Conservation (phyloP, 177 flowering plant genomes). For the Vitis hybrid region DNA sequence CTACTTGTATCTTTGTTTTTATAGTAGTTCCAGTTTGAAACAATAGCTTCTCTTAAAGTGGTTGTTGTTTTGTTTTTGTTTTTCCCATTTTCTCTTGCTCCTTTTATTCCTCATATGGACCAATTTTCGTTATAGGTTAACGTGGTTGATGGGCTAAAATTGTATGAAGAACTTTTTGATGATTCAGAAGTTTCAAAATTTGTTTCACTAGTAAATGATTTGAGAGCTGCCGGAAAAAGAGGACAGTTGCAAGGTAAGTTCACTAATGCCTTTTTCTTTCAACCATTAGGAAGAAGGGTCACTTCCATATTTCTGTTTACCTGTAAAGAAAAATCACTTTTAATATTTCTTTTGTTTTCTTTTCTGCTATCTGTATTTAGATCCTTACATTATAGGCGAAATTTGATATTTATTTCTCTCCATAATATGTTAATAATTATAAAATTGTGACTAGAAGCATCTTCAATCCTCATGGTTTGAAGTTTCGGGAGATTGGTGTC, state of each 20-base stretch:
- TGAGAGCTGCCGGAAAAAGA: constrained; percentile 71
- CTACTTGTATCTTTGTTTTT: not conserved
- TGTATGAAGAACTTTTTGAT: constrained; percentile 59
- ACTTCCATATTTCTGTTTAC: too few species aligned
- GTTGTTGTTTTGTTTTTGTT: not conserved
- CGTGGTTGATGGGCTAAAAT: constrained; percentile 73
- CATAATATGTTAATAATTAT: not conserved
- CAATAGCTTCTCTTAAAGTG: not conserved
- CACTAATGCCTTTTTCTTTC: not conserved
- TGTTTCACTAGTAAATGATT: constrained; percentile 62
- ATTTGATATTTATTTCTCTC: not conserved
- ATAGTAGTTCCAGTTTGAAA: not conserved
- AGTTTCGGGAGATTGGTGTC: not conserved
- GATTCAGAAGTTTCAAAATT: constrained; percentile 58
- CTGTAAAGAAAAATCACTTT: not conserved
- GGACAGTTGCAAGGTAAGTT: constrained; percentile 85
- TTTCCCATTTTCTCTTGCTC: not conserved
- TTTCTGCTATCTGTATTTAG: not conserved
- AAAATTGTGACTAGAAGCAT: not conserved
- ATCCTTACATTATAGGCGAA: not conserved
- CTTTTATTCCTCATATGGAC: not conserved
- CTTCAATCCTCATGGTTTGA: not conserved
- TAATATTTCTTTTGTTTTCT: not conserved
- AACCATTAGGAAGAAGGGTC: too few species aligned
- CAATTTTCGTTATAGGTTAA: constrained; percentile 49